Evolutionary conservation across 2,329 filamentous ascomycete species (phyloP).

Genomic region (Aphanocladium album): DNA sequence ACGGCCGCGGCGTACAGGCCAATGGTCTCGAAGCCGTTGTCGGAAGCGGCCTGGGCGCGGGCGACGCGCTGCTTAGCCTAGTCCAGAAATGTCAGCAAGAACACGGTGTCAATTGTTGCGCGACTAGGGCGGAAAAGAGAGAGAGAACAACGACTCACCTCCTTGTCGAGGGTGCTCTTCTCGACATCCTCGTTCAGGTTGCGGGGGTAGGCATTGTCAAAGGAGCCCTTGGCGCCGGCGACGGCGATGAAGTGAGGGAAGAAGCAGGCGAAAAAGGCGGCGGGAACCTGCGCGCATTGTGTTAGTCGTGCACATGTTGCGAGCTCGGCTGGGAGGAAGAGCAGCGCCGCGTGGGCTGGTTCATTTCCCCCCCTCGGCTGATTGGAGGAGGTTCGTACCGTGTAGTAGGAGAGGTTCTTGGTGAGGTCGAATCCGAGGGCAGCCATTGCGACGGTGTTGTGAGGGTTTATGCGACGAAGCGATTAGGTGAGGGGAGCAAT

Average conservation of each 20-base stretch:
- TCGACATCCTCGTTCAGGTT: constrained; percentile 25
- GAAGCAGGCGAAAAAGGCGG: constrained; percentile 30
- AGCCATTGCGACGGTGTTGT: constrained; percentile 17
- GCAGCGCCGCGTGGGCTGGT: too few species aligned
- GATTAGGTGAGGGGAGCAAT: neutral
- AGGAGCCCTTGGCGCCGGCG: constrained; percentile 26
- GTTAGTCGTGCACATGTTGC: too few species aligned
- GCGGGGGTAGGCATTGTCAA: constrained; percentile 36
- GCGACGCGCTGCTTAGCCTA: constrained; percentile 50
- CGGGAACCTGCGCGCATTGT: constrained; percentile 31
- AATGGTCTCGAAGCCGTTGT: constrained; percentile 41
- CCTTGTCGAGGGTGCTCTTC: constrained; percentile 28
- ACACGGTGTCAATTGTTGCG: too few species aligned
- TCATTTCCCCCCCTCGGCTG: too few species aligned
- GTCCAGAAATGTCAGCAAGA: too few species aligned
- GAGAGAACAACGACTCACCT: constrained; percentile 18
- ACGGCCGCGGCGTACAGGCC: constrained; percentile 39
- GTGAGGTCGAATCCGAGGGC: constrained; percentile 30
- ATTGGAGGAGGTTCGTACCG: constrained; percentile 6
- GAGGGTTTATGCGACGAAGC: neutral
- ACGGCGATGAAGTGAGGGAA: constrained; percentile 32
- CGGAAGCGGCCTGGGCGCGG: constrained; percentile 45
- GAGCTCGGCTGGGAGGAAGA: too few species aligned
- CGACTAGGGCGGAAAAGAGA: too few species aligned
- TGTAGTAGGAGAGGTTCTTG: constrained; percentile 24